phyloP scores from a whole-genome alignment of 768 basidiomycete species.

The Russula vinacea region DNA sequence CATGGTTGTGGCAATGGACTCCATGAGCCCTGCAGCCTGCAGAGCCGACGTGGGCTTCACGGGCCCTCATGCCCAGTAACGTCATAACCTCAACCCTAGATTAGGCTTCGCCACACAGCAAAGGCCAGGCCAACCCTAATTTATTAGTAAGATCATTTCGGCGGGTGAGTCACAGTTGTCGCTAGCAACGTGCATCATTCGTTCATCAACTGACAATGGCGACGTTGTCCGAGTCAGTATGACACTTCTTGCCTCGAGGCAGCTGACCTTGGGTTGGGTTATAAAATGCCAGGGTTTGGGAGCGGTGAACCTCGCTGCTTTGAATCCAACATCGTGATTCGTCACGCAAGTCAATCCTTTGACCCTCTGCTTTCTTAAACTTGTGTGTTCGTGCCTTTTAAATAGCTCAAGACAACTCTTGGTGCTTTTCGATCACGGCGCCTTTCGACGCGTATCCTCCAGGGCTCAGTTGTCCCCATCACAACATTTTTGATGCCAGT shows the following conservation, averaged over 20 bases:
- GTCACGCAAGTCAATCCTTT: background rate
- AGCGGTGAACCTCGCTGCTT: background rate
- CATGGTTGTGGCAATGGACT: slow-evolving; percentile 3
- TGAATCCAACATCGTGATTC: background rate
- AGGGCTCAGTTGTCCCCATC: background rate
- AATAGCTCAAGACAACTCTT: too few species aligned
- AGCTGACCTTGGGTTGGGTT: background rate
- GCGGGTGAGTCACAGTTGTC: background rate
- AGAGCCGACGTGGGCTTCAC: background rate
- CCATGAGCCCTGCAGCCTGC: background rate
- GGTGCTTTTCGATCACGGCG: too few species aligned
- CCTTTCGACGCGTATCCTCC: background rate
- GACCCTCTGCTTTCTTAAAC: background rate
- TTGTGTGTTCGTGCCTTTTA: background rate
- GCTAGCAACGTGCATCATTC: background rate
- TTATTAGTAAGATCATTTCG: too few species aligned
- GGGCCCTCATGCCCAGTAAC: background rate
- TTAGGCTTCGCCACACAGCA: background rate
- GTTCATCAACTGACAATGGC: too few species aligned
- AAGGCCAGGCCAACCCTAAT: background rate
- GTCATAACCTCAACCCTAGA: slow-evolving; percentile 16
- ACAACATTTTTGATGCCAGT: slow-evolving; percentile 12
- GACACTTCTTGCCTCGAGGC: slow-evolving; percentile 12
- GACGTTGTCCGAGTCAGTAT: slow-evolving; percentile 11
- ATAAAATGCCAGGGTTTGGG: slow-evolving; percentile 5